Percentiles rank a stretch among this genome's conserved stretches.
Evolutionary conservation across 371 early-diverging fungal genomes (phyloP).

Genomic region (Rhizopus sp.): DNA sequence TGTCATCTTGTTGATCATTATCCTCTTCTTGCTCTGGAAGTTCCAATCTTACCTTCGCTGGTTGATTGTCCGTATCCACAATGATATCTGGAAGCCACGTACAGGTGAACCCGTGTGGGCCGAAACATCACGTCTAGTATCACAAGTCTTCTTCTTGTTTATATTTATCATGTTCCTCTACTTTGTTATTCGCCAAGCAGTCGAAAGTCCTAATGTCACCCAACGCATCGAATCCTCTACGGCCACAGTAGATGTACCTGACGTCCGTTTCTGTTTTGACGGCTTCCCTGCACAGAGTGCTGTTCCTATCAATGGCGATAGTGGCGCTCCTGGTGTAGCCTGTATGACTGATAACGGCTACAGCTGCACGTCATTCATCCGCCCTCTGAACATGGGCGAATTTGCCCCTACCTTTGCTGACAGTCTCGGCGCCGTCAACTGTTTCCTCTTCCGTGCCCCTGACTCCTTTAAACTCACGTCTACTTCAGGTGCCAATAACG

Average conservation of each 20-base stretch:
- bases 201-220: constrained; percentile 45
- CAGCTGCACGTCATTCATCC: constrained; percentile 31
- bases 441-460: constrained; percentile 44
- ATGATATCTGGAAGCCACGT: constrained; percentile 47
- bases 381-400: constrained; percentile 33
- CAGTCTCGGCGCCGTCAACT: constrained; percentile 42
- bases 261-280: constrained; percentile 54
- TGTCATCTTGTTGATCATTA: constrained; percentile 29
- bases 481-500: constrained; percentile 49
- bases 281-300: constrained; percentile 30
- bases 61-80: constrained; percentile 37
- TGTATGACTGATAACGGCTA: constrained; percentile 46
- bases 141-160: constrained; percentile 43
- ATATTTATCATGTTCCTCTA: constrained; percentile 40
- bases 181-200: constrained; percentile 47
- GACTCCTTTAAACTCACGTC: constrained; percentile 33
- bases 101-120: constrained; percentile 55
- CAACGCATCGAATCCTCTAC: constrained; percentile 38
- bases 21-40: constrained; percentile 45
- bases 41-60: constrained; percentile 43
- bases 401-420: constrained; percentile 41
- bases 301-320: not conserved
- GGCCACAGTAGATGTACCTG: constrained; percentile 43
- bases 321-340: constrained; percentile 29
- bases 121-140: constrained; percentile 45